phyloP scores from a whole-genome alignment of 2,329 filamentous ascomycete genomes.

The Endocalyx cinctus region DNA sequence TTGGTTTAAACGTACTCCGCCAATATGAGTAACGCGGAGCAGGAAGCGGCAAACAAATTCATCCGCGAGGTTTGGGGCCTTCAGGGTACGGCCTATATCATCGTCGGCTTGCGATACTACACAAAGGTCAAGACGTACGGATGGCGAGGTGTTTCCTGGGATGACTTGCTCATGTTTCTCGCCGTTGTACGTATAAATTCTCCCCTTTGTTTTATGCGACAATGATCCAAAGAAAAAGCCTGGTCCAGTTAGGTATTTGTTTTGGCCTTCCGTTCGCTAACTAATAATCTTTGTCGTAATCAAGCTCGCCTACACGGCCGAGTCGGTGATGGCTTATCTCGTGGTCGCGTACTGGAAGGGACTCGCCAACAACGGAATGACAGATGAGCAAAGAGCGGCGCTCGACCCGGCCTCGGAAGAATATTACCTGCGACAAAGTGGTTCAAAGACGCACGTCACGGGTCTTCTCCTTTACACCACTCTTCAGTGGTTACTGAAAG shows the following conservation, averaged over 20 bases:
- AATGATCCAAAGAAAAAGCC: no score
- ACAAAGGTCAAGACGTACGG: conserved; percentile 13
- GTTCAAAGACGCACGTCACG: conserved; percentile 19
- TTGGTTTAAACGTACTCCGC: conserved; percentile 1
- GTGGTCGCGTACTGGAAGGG: conserved; percentile 21
- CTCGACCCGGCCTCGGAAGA: conserved; percentile 14
- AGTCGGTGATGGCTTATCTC: conserved; percentile 20
- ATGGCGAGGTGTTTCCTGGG: conserved; percentile 13
- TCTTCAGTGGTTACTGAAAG: conserved; percentile 20
- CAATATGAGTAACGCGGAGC: conserved; percentile 7
- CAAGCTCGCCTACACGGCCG: conserved; percentile 18
- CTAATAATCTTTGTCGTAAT: no score
- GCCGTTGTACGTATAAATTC: conserved; percentile 12
- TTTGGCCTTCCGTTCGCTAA: no score
- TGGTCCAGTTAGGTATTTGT: no score
- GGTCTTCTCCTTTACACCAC: conserved; percentile 20
- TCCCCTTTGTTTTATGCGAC: no score
- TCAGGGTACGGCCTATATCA: conserved; percentile 16
- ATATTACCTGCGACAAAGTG: conserved; percentile 14
- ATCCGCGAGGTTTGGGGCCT: conserved; percentile 21
- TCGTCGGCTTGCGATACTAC: conserved; percentile 19
- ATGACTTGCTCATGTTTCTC: conserved; percentile 18
- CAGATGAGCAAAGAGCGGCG: conserved; percentile 12
- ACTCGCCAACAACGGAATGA: conserved; percentile 21
- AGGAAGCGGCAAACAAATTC: conserved; percentile 9